Base-by-base conservation (phyloP, 2,329 filamentous ascomycete genomes). In the Talaromyces sp. region DNA sequence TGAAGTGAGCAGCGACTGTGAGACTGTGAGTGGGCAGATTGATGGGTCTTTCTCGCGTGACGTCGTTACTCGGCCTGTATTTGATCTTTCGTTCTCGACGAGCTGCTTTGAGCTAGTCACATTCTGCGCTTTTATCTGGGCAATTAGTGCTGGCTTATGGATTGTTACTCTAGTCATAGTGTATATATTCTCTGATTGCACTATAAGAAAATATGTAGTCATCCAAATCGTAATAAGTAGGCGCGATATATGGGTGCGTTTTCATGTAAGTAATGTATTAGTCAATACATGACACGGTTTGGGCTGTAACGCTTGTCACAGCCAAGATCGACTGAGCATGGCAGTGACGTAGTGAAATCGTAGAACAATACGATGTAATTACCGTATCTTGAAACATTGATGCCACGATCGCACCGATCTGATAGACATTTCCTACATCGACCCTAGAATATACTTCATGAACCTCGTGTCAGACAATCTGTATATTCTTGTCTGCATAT, bases 31-130 rank as follows among this genome's bases (percentile, higher is more conserved):
- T 25, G 56, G 56, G 38, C 38, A 59, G 34, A 27, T 19, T 27
- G 38, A 43, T 59, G 56, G 56, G 56, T 59, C 56, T 59, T 40
- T 70, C 70, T 72, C 70, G 70, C 70, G 73, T 75, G 73, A 75
- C 73, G 73, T 75, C 73, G 73, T 73, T 70, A 69, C 68, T 64
- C 68, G 43, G 43, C n/a, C 38, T 64, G 54, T 58, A 40, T 58
- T 36, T 27, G n/a, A 58, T 36, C 54, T 58, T 58, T 58, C 34
- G 36, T 45, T 59, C 15, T 56, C 8, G 53, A 15, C 27, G 27
- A 31, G 53, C 31, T 56, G 53, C 53, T 56, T 56, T 36, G 53
- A 56, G 29, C 53, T 34, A 56, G 29, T 36, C 53, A 22, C 31
- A 56, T 53, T n/a, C 49, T 53, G 7, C 15, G 27, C 10, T 53